Base-by-base conservation (phyloP, 352 stramenopile species). In the Globisporangium nodosum region DNA sequence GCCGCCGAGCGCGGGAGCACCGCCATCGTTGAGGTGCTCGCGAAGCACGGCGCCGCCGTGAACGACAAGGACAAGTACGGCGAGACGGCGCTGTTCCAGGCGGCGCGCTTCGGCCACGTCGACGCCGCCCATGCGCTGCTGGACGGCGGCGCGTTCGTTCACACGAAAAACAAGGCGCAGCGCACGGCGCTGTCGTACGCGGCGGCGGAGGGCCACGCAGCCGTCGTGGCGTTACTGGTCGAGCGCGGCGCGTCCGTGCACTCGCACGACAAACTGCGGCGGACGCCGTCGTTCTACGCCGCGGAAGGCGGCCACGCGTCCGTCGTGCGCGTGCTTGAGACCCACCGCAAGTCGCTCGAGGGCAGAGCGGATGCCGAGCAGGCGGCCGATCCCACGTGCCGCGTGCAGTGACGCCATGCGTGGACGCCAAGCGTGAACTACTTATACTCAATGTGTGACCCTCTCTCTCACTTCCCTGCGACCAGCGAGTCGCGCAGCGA, bases 31-130 rank as follows among this genome's bases (percentile, higher is more conserved):
- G 35, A 49, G 18, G 47, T 33, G 27, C 58, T 64, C 18, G 27
- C 11, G 3, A 27, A 9, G 16, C 51, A 49, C 35, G 52, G 58
- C 8, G 53, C 52, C 3, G 53, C 18, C 6, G 48, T 64, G 31
- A 64, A 64, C 46, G 47, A 50, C 18, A 53, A 54, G 27, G 58
- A 58, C 45, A 64, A 60, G 45, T 49, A 33, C 18, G 58, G 52
- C 45, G 58, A 64, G 20, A 64, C 58, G 15, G 43, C 58, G 39
- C 53, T 64, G 16, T 60, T 56, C 39, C 53, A 47, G 15, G 58
- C 58, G 5, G 52, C 58, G 49, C 51, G 58, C 33, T 64, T 60
- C 9, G 52, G 58, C n/a, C 58, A 48, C 45, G 11, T 30, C 11
- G 47, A 7, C 24, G 35, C 55, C 3, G 58, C 27, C 9, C 47